Evolutionary conservation across 2,329 filamentous ascomycete species (phyloP).

Genomic region (Nakataea oryzae): DNA sequence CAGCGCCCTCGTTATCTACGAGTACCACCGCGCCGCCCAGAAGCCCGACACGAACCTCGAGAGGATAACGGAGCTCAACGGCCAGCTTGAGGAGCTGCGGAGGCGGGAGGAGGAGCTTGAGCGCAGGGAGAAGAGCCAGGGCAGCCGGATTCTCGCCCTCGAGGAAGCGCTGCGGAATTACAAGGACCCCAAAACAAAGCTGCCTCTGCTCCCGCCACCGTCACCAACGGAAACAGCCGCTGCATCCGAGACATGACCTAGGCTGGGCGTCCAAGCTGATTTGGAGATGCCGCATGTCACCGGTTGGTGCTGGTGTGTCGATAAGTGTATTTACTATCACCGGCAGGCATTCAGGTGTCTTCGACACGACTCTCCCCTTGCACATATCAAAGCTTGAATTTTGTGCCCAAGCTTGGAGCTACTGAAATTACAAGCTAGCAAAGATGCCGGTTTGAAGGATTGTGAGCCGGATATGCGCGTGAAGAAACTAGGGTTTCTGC

Average conservation of each 20-base stretch:
- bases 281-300: neutral
- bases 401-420: neutral
- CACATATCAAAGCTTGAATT: constrained; percentile 3
- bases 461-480: too few species aligned
- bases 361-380: neutral
- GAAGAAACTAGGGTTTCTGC: too few species aligned
- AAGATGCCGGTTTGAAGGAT: too few species aligned
- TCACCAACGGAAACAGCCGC: constrained; percentile 5
- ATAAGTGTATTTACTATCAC: neutral
- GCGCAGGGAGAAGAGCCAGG: constrained; percentile 33
- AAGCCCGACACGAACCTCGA: constrained; percentile 50
- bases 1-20: constrained; percentile 45
- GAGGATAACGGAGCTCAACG: constrained; percentile 38
- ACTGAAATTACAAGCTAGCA: neutral
- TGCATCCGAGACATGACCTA: neutral
- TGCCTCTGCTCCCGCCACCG: constrained; percentile 34
- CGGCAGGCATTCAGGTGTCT: neutral
- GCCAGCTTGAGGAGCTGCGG: constrained; percentile 37
- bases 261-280: neutral
- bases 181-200: constrained; percentile 46
- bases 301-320: neutral
- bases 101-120: constrained; percentile 38
- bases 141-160: constrained; percentile 36
- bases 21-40: constrained; percentile 46
- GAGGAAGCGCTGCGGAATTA: constrained; percentile 41